Base-by-base conservation (phyloP, 1,139 yeast genomes). In the Meyerozyma sp. region DNA sequence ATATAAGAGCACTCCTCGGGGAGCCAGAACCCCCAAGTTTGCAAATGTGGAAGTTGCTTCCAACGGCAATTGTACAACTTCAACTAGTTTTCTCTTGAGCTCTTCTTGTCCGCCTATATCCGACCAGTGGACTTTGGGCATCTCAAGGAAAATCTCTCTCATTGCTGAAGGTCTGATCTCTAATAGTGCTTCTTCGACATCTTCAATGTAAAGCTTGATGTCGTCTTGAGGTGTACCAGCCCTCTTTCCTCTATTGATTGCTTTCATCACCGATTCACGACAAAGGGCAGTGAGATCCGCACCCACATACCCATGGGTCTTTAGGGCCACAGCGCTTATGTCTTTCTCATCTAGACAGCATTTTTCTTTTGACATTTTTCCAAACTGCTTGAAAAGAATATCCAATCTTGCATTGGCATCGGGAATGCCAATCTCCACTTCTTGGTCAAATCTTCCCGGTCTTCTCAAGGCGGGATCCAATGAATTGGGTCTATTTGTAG, bases 51-150 rank as follows among this genome's bases (percentile, higher is more conserved):
- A 89, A 0, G 90, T 78, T 1, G 95, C 95, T 46, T 85, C 85
- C 32, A 94, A 66, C 0, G 99, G 99, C 56, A 95, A 70, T 57
- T 90, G 96, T 18, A 93, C 93, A 61, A 94, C 94, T 58, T 93
- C 98, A 32, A 77, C 77, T 52, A 93, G 75, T 55, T 90, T 87
- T 48, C 74, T 74, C 57, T 93, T 93, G 46, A 93, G 73, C 16
- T 79, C 83, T 18, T 84, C 82, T 61, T 93, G 98, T 1, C 99
- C 99, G 16, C 98, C 98, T 53, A 93, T 91, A 63, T 94, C 98
- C 11, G 80, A 68, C 98, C 98, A 93, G 50, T 79, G 75, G 0
- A 91, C 95, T 57, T 89, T 87, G 4, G 98, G 98, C 77, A 91
- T 88, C 56, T 93, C 99, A 44, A 93, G 69, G 47, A 90, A 83